A percentile compares a stretch with the other conserved stretches of the same genome.
Evolutionary conservation across 495 filamentous ascomycete genomes (phyloP).

Genomic region (Penicillium bovifimosum): DNA sequence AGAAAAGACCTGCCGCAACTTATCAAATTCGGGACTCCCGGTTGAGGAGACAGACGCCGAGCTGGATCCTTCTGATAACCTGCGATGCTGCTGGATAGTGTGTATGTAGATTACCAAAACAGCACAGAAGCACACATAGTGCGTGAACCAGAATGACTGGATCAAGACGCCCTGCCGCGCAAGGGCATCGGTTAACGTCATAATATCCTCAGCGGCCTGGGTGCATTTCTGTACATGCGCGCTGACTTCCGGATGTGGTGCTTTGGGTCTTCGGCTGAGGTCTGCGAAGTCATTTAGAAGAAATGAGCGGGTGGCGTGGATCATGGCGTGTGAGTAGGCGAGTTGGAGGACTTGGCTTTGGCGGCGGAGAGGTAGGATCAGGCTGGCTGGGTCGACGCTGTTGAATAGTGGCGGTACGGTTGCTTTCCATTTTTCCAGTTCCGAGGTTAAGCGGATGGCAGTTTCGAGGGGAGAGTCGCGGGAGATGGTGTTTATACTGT

Average conservation of each 20-base stretch:
- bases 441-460: conserved; percentile 32
- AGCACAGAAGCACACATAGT: conserved; percentile 52
- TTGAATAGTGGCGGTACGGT: conserved; percentile 41
- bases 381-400: conserved; percentile 38
- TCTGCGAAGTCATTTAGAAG: conserved; percentile 49
- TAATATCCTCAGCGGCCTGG: conserved; percentile 37
- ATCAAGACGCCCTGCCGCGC: conserved; percentile 36
- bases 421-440: conserved; percentile 38
- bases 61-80: conserved; percentile 10
- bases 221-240: conserved; percentile 40
- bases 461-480: conserved; percentile 37
- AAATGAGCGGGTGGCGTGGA: conserved; percentile 53
- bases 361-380: conserved; percentile 48
- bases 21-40: conserved; percentile 16
- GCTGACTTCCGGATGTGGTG: conserved; percentile 29
- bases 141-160: conserved; percentile 48
- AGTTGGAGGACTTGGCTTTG: conserved; percentile 51
- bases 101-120: conserved; percentile 50
- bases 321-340: conserved; percentile 49
- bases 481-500: conserved; percentile 39
- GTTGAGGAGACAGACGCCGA: conserved; percentile 18
- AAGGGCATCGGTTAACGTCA: conserved; percentile 35
- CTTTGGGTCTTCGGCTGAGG: conserved; percentile 30
- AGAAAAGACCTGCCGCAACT: conserved; percentile 30
- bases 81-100: conserved; percentile 45